Percentiles rank a stretch among this genome's conserved stretches.
phyloP scores from a whole-genome alignment of 2,329 filamentous ascomycete genomes.

The Scolecobasidium constrictum region DNA sequence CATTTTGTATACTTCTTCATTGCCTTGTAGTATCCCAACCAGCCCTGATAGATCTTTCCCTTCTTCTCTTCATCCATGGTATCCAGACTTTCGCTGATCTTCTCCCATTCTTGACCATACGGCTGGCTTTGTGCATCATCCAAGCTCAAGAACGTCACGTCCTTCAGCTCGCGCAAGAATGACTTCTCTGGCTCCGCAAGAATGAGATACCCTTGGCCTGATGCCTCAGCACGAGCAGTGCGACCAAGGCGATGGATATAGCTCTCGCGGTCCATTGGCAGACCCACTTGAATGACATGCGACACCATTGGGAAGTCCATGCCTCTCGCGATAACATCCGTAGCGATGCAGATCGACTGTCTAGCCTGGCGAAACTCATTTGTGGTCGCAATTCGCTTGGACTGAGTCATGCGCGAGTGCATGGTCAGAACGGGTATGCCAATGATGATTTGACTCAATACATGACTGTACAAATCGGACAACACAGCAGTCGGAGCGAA shows the following conservation, averaged over 20 bases:
- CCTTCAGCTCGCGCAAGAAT: constrained; percentile 38
- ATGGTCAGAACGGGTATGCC: constrained; percentile 66
- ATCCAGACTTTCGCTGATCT: constrained; percentile 22
- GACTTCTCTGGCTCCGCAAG: constrained; percentile 42
- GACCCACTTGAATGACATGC: constrained; percentile 88
- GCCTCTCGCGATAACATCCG: constrained; percentile 88
- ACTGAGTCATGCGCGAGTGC: constrained; percentile 88
- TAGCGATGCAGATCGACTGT: constrained; percentile 80
- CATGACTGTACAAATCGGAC: constrained; percentile 83
- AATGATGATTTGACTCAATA: constrained; percentile 74
- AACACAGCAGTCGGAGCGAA: constrained; percentile 37
- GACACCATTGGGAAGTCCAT: constrained; percentile 94
- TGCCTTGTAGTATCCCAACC: constrained; percentile 36
- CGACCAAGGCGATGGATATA: constrained; percentile 92
- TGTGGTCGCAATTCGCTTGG: constrained; percentile 75
- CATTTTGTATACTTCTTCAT: constrained; percentile 30
- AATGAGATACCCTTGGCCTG: constrained; percentile 44
- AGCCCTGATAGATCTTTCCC: constrained; percentile 34
- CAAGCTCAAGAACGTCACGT: constrained; percentile 17
- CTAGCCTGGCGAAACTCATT: constrained; percentile 81
- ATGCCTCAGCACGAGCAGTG: constrained; percentile 55
- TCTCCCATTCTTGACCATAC: background rate
- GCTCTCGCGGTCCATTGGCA: constrained; percentile 89
- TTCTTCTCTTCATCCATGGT: constrained; percentile 30
- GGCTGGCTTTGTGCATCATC: background rate